Evolutionary conservation across 495 filamentous ascomycete genomes (phyloP), one percentile per base, ranked within the genome.

Genomic region (Lasiosphaeria ovina): DNA sequence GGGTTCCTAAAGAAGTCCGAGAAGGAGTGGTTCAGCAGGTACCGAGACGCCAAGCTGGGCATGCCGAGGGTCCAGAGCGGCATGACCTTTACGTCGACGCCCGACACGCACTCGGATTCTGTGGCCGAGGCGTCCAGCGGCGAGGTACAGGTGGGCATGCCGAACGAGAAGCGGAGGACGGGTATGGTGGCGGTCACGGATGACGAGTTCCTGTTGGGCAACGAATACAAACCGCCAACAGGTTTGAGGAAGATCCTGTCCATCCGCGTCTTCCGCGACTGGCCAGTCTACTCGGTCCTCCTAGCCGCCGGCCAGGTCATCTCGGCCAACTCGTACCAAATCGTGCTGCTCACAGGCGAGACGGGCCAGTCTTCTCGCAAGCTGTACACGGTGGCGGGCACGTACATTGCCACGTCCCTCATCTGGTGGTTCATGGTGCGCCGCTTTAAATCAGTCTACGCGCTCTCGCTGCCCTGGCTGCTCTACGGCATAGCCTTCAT

Each of bases 281-380:
- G 56, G 56, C 56, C 56, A 51, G 56, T 58, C 6, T 92, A 92
- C 72, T 83, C 87, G 4, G 78, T 92, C 58, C 75, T 90, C 45
- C 76, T 89, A 12, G 86, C 86, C 52, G 75, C 89, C 67, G 85
- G 84, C 6, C 87, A 89, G 66, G 82, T 89, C 59, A 80, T 89
- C 49, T 83, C 87, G 0, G 83, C 83, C 52, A 88, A 86, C 65
- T 87, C 83, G 0, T 87, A 88, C 70, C 86, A 89, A 61, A 85
- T 89, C 67, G 87, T 85, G 4, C 80, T 89, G 14, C 72, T 89
- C 17, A 82, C 78, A 7, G 87, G 86, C 31, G 78, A 82, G 60
- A 74, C 83, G n/a, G 83, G 81, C n/a, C 76, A 89, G 65, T 76
- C 83, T 7, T 83, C 85, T 4, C 70, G 79, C 33, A 83, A 85